Evolutionary conservation across 2,329 filamentous ascomycete genomes (phyloP), one percentile per base, ranked within the genome.

Genomic region (Xylaria sp.): DNA sequence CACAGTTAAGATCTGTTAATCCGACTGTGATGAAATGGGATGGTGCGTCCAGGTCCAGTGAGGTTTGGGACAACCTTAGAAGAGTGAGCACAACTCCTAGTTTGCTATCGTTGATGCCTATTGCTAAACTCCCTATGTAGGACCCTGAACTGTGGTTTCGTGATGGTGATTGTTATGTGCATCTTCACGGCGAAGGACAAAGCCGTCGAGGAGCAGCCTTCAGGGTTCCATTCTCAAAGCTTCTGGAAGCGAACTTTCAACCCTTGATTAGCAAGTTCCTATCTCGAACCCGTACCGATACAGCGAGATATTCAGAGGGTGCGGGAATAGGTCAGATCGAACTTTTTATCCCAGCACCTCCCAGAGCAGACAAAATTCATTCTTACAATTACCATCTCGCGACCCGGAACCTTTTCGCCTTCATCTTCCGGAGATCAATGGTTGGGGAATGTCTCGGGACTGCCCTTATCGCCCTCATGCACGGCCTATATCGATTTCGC

Each of bases 401-500:
- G 1, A 92, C 88, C 2, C 86, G 92, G 15, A 95, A 95, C 74
- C 87, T 93, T 72, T 90, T 94, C 65, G 92, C 92, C 3, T 94
- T 89, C 82, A 77, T 92, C 1, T 85, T 87, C 63, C 82, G 86
- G 2, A 86, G 86, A 66, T 87, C 92, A 0, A 75, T 94, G 38
- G 91, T 93, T 1, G 92, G 91, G 5, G 80, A 84, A 39, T 84
- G 87, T 60, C 83, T 96, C 20, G 91, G 92, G 1, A 79, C 79
- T 22, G 85, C 91, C 0, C 79, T 94, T 10, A 84, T 90, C 15
- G 83, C 84, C 27, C 81, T 95, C n/a, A 81, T 91, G 70, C 84
- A 87, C 65, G 87, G 86, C 68, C 86, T 94, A 81, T 81, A 86
- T 44, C 82, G 89, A 47, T 91, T 89, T 72, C 84, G 91, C 36